Conservation (phyloP, 1,284 basidiomycete species). For the Ustilago crameri region DNA sequence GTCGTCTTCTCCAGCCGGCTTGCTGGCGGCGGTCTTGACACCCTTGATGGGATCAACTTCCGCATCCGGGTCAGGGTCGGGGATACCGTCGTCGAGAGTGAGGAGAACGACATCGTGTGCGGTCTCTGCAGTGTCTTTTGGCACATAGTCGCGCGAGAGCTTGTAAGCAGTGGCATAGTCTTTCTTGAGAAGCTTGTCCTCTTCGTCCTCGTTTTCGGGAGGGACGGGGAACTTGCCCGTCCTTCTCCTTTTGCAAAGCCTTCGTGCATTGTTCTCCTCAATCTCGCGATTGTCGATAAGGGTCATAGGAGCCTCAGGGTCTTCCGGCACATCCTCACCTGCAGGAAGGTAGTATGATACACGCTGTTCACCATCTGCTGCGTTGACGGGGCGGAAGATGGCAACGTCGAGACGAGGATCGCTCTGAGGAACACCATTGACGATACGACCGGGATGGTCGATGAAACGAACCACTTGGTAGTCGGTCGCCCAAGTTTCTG, state of each 20-base stretch:
- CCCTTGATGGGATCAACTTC: constrained; percentile 44
- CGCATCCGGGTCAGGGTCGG: constrained; percentile 55
- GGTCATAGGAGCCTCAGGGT: constrained; percentile 34
- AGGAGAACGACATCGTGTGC: constrained; percentile 54
- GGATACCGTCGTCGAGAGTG: constrained; percentile 58
- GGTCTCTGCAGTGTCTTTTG: constrained; percentile 47
- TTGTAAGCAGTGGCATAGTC: constrained; percentile 57
- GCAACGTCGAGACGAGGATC: constrained; percentile 59
- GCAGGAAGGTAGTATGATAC: constrained; percentile 62
- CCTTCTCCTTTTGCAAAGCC: constrained; percentile 56
- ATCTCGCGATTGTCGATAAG: constrained; percentile 36
- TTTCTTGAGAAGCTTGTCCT: constrained; percentile 34
- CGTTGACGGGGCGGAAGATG: constrained; percentile 58
- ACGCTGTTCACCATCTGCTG: constrained; percentile 56
- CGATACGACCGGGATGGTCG: constrained; percentile 57
- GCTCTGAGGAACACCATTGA: constrained; percentile 46
- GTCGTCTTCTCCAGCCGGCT: constrained; percentile 13
- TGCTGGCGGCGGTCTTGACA: constrained; percentile 19
- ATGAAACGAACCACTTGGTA: constrained; percentile 65
- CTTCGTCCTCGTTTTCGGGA: constrained; percentile 13
- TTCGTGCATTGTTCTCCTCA: constrained; percentile 51
- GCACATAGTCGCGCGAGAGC: constrained; percentile 58
- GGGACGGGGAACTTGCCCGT: constrained; percentile 54
- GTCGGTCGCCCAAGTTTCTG: constrained; percentile 66
- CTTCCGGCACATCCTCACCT: constrained; percentile 52